These are phyloP conservation scores for Ganoderma meredithae DNA, from an alignment of 1,284 basidiomycete species.

Conservation along the genomic window DNA sequence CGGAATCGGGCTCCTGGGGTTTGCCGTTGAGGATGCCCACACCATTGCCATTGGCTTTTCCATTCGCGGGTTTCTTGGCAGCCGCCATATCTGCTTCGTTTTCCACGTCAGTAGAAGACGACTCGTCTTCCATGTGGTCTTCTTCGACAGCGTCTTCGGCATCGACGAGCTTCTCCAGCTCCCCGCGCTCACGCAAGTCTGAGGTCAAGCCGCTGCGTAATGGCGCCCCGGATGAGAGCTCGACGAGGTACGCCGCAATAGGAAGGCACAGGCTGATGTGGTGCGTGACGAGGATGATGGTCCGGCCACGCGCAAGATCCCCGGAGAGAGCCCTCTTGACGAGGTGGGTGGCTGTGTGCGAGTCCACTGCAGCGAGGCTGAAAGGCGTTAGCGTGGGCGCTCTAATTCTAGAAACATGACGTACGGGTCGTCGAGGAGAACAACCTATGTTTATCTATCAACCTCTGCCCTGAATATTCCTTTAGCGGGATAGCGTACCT, in stretches of 20 bases:
- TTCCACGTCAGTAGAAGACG: constrained; percentile 37
- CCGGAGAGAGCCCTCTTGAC: constrained; percentile 71
- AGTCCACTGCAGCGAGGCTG: constrained; percentile 88
- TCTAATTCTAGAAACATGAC: constrained; percentile 32
- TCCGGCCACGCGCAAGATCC: constrained; percentile 68
- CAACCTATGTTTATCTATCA: constrained; percentile 53
- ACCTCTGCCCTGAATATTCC: constrained; percentile 7
- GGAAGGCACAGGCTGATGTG: constrained; percentile 80
- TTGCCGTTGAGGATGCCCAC: constrained; percentile 10
- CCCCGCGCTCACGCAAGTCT: constrained; percentile 59
- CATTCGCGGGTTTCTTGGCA: constrained; percentile 14
- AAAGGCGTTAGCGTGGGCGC: constrained; percentile 15
- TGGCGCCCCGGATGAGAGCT: constrained; percentile 67
- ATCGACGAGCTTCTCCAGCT: constrained; percentile 59
- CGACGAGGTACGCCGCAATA: constrained; percentile 69
- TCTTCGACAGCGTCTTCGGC: constrained; percentile 51
- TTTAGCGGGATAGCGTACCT: constrained; percentile 44
- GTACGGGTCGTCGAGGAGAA: constrained; percentile 88
- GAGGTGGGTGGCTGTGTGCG: constrained; percentile 84
- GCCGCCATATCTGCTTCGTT: constrained; percentile 50
- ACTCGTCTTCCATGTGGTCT: constrained; percentile 29
- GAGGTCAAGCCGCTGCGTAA: constrained; percentile 63
- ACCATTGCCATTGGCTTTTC: constrained; percentile 21
- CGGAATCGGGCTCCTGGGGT: constrained; percentile 35
- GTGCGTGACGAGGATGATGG: constrained; percentile 87